Base-by-base conservation (phyloP, 1,284 basidiomycete species). In the Uromyces viciae-fabae region DNA sequence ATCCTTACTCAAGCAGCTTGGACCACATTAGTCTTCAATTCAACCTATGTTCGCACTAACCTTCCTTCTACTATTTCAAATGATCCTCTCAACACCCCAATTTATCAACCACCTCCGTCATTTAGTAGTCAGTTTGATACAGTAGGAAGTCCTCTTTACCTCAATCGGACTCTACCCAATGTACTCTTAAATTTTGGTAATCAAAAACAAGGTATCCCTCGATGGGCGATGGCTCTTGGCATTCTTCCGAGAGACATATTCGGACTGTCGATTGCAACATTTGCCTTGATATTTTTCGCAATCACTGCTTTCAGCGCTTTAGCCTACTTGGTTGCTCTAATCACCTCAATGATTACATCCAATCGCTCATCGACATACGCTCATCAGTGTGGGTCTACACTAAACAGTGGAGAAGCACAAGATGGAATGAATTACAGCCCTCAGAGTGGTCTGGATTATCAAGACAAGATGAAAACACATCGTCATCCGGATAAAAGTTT, bases 161-260 rank as follows among this genome's bases (percentile, higher is more conserved):
- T 80, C 56, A 64, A 80, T 72, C 77, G 58, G 3, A 42, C 33
- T 22, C 36, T 80, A 36, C 77, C 77, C 38, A 80, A 80, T 49
- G n/a, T 60, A 8, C 69, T 80, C 28, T 58, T 80, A 14, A 73
- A 80, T 46, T 49, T 62, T 22, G 43, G 33, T 5, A 25, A 78
- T 25, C 66, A 22, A n/a, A 28, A 17, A 2, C 77, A 69, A 40
- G 77, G 77, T 52, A 60, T 80, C 36, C 49, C 33, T 11, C 54
- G 77, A 7, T 80, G 68, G 68, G 77, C 69, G 7, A 62, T 52
- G 22, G 62, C 58, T 25, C 31, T 80, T 11, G 69, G 69, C 4
- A 36, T 73, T 40, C n/a, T 42, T 8, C 56, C 77, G 14, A 25
- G 36, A 9, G 25, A 72, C 33, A 43, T 73, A 19, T 80, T 80